A percentile compares a stretch with the other conserved stretches of the same genome.
phyloP scores from a whole-genome alignment of 768 basidiomycete genomes.

The Hydnomerulius pinastri region DNA sequence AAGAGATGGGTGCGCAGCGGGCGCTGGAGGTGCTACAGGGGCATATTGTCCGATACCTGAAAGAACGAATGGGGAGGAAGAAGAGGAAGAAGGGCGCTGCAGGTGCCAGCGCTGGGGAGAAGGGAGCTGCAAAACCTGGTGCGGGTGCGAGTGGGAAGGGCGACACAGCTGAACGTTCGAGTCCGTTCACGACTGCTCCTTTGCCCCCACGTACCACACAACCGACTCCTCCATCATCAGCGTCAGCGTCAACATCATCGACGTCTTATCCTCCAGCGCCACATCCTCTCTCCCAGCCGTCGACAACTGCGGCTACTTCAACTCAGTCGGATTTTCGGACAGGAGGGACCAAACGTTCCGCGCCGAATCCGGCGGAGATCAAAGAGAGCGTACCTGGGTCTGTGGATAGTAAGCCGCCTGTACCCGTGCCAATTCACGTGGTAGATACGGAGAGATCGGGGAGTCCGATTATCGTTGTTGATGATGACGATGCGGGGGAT shows the following conservation, averaged over 20 bases:
- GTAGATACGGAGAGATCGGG: slow-evolving; percentile 26
- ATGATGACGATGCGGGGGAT: slow-evolving; percentile 55
- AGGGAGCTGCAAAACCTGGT: slow-evolving; percentile 44
- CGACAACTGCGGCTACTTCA: background rate
- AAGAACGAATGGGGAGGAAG: slow-evolving; percentile 58
- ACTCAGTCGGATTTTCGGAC: slow-evolving; percentile 16
- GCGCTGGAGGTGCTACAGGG: slow-evolving; percentile 81
- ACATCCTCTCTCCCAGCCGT: slow-evolving; percentile 3
- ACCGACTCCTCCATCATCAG: background rate
- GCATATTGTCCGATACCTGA: slow-evolving; percentile 83
- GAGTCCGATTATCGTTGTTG: slow-evolving; percentile 62
- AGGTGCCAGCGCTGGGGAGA: slow-evolving; percentile 39
- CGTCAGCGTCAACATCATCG: slow-evolving; percentile 1
- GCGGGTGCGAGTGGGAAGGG: slow-evolving; percentile 40
- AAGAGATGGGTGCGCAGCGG: slow-evolving; percentile 78
- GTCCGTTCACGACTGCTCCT: slow-evolving; percentile 51
- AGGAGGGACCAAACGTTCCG: background rate
- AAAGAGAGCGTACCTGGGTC: slow-evolving; percentile 21
- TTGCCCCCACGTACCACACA: slow-evolving; percentile 29
- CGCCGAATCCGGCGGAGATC: slow-evolving; percentile 1
- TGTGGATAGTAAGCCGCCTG: slow-evolving; percentile 26
- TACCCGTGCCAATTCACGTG: slow-evolving; percentile 36
- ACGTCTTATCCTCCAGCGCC: background rate
- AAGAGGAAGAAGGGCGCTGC: slow-evolving; percentile 41
- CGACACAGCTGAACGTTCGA: slow-evolving; percentile 26